A percentile compares a stretch with the other conserved stretches of the same genome.
phyloP scores from a whole-genome alignment of 106 monocot species.

The Allium cepa region DNA sequence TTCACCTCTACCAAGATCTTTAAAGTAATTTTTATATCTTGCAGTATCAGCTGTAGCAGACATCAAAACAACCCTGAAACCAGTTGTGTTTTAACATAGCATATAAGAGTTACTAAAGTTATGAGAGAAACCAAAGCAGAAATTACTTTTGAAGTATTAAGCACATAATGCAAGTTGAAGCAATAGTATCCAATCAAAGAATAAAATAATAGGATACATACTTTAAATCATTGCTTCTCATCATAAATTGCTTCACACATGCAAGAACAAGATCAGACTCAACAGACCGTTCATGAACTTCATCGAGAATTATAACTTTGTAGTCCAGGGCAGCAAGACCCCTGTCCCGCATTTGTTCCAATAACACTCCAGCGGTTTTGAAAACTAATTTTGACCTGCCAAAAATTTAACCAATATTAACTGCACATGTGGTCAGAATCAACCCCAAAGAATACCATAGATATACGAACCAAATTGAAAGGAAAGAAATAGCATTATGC shows the following conservation, averaged over 20 bases:
- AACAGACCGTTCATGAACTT: slow-evolving; percentile 87
- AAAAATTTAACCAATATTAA: no score
- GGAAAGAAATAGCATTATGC: no score
- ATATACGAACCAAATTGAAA: no score
- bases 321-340: slow-evolving; percentile 68
- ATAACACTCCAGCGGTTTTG: slow-evolving; percentile 78
- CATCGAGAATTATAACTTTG: slow-evolving; percentile 88
- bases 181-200: no score
- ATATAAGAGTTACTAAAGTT: background rate
- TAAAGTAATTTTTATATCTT: slow-evolving; percentile 78
- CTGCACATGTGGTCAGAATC: no score
- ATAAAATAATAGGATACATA: slow-evolving; percentile 4
- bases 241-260: slow-evolving; percentile 72
- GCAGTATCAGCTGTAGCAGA: slow-evolving; percentile 86
- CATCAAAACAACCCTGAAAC: slow-evolving; percentile 70
- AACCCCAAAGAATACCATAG: no score
- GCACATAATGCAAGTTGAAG: background rate
- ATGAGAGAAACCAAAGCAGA: background rate
- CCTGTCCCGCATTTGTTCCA: slow-evolving; percentile 85
- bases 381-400: slow-evolving; percentile 75
- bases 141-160: background rate
- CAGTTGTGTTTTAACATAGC: background rate
- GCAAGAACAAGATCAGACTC: slow-evolving; percentile 92
- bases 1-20: slow-evolving; percentile 67
- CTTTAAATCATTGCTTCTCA: slow-evolving; percentile 66